phyloP scores from a whole-genome alignment of 768 basidiomycete species.

The Mycena rosella region DNA sequence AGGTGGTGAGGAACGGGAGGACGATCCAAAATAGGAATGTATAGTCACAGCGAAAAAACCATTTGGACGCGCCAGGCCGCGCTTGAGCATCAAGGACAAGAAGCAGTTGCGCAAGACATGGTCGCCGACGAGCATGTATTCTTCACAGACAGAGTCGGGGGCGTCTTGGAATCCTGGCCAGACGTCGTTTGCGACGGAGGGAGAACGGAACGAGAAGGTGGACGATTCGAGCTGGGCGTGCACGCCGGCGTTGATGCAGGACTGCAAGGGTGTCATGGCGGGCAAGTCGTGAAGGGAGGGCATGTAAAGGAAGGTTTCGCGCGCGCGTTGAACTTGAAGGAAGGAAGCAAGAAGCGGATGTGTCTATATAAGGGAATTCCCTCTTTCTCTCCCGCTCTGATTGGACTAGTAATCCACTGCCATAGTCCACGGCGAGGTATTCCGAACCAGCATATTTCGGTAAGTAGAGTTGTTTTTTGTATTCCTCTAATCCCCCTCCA shows the following conservation, averaged over 20 bases:
- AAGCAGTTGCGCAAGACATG: slow-evolving; percentile 6
- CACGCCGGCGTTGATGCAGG: neutral
- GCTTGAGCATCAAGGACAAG: slow-evolving; percentile 9
- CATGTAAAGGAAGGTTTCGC: neutral
- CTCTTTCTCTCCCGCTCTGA: too few relatives aligned
- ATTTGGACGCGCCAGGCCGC: slow-evolving; percentile 1
- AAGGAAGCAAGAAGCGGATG: neutral
- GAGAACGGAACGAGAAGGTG: slow-evolving; percentile 21
- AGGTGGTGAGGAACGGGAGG: neutral
- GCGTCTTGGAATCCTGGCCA: slow-evolving; percentile 21
- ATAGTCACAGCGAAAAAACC: slow-evolving; percentile 17
- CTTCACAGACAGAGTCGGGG: slow-evolving; percentile 20
- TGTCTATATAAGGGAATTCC: too few relatives aligned
- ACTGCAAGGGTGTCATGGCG: neutral
- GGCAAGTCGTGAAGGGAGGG: neutral
- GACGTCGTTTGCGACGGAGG: slow-evolving; percentile 3
- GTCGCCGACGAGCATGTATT: slow-evolving; percentile 15
- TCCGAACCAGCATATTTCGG: too few relatives aligned
- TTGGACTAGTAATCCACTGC: too few relatives aligned
- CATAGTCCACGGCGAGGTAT: too few relatives aligned
- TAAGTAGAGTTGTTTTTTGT: neutral
- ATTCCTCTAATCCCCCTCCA: neutral
- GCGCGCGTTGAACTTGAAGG: too few relatives aligned
- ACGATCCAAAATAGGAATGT: neutral
- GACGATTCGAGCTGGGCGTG: neutral